Evolutionary conservation across 2,329 filamentous ascomycete genomes (phyloP), one percentile per base, ranked within the genome.

Genomic region (Sporothrix globosa): DNA sequence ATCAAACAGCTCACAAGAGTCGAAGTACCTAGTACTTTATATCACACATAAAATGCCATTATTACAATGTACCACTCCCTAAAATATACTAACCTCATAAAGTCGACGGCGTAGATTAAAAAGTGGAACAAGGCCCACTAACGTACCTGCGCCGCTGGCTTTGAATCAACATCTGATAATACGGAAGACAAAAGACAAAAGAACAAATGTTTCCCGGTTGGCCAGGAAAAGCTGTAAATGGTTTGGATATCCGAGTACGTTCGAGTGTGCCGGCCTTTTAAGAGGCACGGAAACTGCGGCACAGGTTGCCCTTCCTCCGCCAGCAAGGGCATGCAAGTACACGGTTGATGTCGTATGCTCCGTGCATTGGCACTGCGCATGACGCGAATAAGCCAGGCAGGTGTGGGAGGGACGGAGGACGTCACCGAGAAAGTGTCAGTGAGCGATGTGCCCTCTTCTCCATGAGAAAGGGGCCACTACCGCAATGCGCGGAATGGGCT

Each of bases 291-390:
- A n/a, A 66, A 14, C 24, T 66, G 46, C 44, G 61, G 24, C 61
- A 46, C 61, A 66, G 44, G 61, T 24, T 39, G 46, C 34, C 61
- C 61, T 52, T 66, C 44, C 61, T 34, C 21, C 60, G 41, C 44
- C 56, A 24, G 60, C 17, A 5, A 14, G 27, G 44, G 17, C 46
- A 50, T 50, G 61, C 46, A 30, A 34, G 61, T 50, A n/a, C 44
- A 30, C 46, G 61, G 21, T 67, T 39, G 63, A 21, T 39, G 30
- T 67, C 63, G 30, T 67, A 53, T 44, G 63, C 53, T 67, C 27
- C 4, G 63, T 39, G 63, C 63, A 67, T 41, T 41, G 10, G 63
- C 56, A 61, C 24, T 61, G 34, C 34, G 56, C 63, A 67, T 27
- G 48, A 53, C 27, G 54, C 63, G 27, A 67, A 48, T 24, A 30